These are phyloP conservation scores for Annulohypoxylon bovei DNA, from an alignment of 495 filamentous ascomycete species.

Conservation along the genomic window DNA sequence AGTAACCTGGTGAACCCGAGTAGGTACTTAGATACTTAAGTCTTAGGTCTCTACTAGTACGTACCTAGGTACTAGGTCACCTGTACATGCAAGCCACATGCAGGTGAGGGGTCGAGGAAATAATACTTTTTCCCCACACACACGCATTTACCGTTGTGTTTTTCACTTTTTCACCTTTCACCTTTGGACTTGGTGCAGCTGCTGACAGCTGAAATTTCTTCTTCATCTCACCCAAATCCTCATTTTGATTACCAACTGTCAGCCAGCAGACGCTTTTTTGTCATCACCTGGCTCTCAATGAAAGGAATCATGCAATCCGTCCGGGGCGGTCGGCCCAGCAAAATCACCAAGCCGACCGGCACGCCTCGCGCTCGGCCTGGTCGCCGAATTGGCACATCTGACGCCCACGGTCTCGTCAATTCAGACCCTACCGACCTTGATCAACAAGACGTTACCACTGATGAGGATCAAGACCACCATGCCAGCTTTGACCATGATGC, in stretches of 20 bases:
- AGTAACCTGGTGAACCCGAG: neutral
- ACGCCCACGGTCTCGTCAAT: constrained; percentile 32
- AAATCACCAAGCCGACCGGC: constrained; percentile 52
- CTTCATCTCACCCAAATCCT: constrained; percentile 38
- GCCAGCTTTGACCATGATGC: constrained; percentile 47
- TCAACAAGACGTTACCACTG: constrained; percentile 14
- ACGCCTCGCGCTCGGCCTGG: constrained; percentile 36
- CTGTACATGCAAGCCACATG: no score
- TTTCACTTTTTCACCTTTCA: neutral
- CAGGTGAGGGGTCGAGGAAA: no score
- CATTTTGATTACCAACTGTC: constrained; percentile 48
- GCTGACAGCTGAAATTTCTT: constrained; percentile 42
- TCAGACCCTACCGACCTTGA: constrained; percentile 40
- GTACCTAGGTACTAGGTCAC: neutral
- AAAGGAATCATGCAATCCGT: constrained; percentile 47
- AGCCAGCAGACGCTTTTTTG: constrained; percentile 45
- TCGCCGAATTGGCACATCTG: constrained; percentile 41
- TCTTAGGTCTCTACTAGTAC: no score
- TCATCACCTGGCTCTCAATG: constrained; percentile 41
- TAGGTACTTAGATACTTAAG: neutral
- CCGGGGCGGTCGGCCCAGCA: constrained; percentile 56
- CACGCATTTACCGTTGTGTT: neutral
- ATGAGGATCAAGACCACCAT: constrained; percentile 36
- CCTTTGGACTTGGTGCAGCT: constrained; percentile 21
- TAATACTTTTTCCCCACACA: neutral